These are phyloP conservation scores for Calonectria pseudoturangicola DNA, from an alignment of 2,329 filamentous ascomycete genomes.

Conservation along the genomic window DNA sequence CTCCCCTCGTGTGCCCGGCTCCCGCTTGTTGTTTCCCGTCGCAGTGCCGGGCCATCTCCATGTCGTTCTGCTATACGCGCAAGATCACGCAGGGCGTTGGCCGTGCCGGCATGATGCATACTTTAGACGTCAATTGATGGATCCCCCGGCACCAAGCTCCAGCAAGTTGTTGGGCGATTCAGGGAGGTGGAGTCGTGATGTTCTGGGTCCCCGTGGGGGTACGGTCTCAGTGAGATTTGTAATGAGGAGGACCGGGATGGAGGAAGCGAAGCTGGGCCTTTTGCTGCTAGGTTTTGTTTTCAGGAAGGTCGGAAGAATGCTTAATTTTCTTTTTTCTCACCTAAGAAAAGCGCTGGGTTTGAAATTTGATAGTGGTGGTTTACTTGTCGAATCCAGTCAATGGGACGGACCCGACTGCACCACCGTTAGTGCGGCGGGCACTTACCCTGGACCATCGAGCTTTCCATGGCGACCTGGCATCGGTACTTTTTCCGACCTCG, in stretches of 20 bases:
- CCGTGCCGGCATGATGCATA: constrained; percentile 27
- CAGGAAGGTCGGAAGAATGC: neutral
- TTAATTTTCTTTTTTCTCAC: constrained; percentile 8
- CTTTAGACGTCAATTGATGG: constrained; percentile 30
- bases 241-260: constrained; percentile 25
- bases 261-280: constrained; percentile 4
- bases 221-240: constrained; percentile 35
- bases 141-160: constrained; percentile 25
- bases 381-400: neutral
- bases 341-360: neutral
- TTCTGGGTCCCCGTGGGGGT: constrained; percentile 37
- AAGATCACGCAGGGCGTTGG: constrained; percentile 21
- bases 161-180: constrained; percentile 12
- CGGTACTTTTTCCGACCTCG: constrained; percentile 3
- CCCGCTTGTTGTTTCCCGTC: neutral
- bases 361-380: constrained; percentile 3
- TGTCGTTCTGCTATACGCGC: neutral
- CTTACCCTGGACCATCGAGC: constrained; percentile 16
- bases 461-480: neutral
- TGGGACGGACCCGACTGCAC: neutral
- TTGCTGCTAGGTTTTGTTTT: constrained; percentile 2
- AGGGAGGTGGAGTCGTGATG: constrained; percentile 32
- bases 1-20: neutral
- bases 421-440: neutral
- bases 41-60: neutral